Conservation (phyloP, 495 filamentous ascomycete species). For the Xylaria nigripes region DNA sequence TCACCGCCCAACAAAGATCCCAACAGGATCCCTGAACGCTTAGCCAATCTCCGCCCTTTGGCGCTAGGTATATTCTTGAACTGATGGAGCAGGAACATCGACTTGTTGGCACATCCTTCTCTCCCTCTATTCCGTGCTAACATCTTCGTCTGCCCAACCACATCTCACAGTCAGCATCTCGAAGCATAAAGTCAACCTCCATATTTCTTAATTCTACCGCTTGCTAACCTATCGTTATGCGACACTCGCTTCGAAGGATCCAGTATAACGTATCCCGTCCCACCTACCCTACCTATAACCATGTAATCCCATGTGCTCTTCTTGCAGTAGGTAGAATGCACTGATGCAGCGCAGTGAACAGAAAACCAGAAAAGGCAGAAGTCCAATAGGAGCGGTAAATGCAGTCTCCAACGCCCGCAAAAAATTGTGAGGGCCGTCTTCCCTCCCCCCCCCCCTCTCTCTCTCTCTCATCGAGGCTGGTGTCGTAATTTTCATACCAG, state of each 20-base stretch:
- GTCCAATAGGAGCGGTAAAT: conserved; percentile 10
- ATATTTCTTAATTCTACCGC: neutral
- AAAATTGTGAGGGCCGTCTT: neutral
- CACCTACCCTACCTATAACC: neutral
- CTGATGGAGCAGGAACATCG: conserved; percentile 6
- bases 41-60: conserved; percentile 6
- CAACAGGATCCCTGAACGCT: conserved; percentile 1
- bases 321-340: conserved; percentile 2
- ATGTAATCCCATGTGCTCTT: conserved; percentile 8
- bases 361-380: neutral
- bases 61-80: conserved; percentile 4
- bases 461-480: conserved; percentile 5
- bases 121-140: conserved; percentile 5
- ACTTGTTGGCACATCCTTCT: conserved; percentile 9
- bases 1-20: neutral
- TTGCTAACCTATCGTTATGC: conserved; percentile 1
- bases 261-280: neutral
- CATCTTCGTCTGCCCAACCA: conserved; percentile 7
- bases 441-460: no score
- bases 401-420: conserved; percentile 10
- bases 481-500: conserved; percentile 10
- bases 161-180: neutral
- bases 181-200: neutral
- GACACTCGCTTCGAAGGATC: conserved; percentile 8
- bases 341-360: neutral